Evolutionary conservation across 2,329 filamentous ascomycete genomes (phyloP), one percentile per base, ranked within the genome.

Genomic region (Alternaria conjuncta): DNA sequence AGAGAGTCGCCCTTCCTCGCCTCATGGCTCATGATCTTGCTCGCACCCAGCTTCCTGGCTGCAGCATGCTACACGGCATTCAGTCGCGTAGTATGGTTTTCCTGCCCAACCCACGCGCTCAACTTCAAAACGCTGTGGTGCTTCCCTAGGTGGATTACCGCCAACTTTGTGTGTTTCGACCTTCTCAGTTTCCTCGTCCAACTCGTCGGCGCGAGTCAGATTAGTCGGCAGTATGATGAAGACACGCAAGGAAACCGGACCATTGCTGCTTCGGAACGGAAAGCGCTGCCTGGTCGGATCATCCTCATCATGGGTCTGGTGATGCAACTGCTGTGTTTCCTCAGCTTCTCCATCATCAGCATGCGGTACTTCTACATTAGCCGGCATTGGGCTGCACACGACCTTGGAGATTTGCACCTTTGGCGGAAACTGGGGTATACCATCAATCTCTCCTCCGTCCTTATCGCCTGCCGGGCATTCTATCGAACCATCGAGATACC

Each of bases 401-500:
- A 79, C 50, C 70, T 79, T 4, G 77, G 77, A 50, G 77, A 79
- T 58, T 72, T 76, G 72, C 74, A 75, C 50, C 70, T 79, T 55
- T 79, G 76, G 75, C 73, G 76, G 15, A 74, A 76, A 20, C 67
- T 79, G 12, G 68, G 63, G 10, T 78, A 75, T 56, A 76, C 76
- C 13, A 79, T 78, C 64, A 79, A 78, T 46, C 56, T 77, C 2
- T 77, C 75, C 0, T 76, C 75, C 3, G 66, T 71, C 0, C 67
- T 73, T 36, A 75, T 75, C 44, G 73, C 86, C 77, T 64, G 85
- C 4, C 84, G 85, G 13, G 86, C 83, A n/a, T 79, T 86, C 26
- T 87, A 85, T 63, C 82, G 85, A n/a, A 81, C 85, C 5, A 79
- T 85, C 51, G 85, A 87, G 66, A 87, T 86, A 63, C 82, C 83